A percentile compares a stretch with the other conserved stretches of the same genome.
These are phyloP conservation scores for Silene coronaria DNA, from an alignment of 179 eudicot genomes.

Conservation along the genomic window DNA sequence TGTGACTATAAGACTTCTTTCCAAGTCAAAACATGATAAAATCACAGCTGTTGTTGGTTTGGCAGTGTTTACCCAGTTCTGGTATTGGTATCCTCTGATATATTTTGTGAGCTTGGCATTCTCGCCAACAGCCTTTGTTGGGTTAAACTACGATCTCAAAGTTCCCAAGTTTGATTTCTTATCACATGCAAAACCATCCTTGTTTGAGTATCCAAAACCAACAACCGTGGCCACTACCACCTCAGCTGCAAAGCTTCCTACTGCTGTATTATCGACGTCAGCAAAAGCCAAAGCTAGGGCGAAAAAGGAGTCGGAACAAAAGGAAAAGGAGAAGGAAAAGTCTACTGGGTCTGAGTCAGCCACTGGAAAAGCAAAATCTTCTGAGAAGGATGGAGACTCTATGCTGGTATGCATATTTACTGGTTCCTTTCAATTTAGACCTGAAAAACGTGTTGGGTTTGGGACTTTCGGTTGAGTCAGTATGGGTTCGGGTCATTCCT, in stretches of 20 bases:
- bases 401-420: conserved; percentile 54
- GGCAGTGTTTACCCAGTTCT: conserved; percentile 93
- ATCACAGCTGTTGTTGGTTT: conserved; percentile 91
- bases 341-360: conserved; percentile 41
- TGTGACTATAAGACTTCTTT: conserved; percentile 85
- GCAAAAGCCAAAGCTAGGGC: conserved; percentile 82
- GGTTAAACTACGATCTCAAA: conserved; percentile 83
- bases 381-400: conserved; percentile 71
- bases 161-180: conserved; percentile 79
- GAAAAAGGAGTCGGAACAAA: conserved; percentile 84
- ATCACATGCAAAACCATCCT: conserved; percentile 87
- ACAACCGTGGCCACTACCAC: conserved; percentile 71
- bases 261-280: conserved; percentile 85
- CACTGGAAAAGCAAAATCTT: conserved; percentile 55
- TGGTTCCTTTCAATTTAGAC: conserved; percentile 68
- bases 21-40: conserved; percentile 87
- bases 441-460: conserved; percentile 39
- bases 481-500: conserved; percentile 29
- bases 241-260: conserved; percentile 81
- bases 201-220: conserved; percentile 91
- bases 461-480: conserved; percentile 12
- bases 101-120: conserved; percentile 88
- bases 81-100: conserved; percentile 98
- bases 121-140: conserved; percentile 90
- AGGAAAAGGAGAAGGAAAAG: conserved; percentile 50